Evolutionary conservation across 2,329 filamentous ascomycete species (phyloP).

Genomic region (Albifimbria verrucaria): DNA sequence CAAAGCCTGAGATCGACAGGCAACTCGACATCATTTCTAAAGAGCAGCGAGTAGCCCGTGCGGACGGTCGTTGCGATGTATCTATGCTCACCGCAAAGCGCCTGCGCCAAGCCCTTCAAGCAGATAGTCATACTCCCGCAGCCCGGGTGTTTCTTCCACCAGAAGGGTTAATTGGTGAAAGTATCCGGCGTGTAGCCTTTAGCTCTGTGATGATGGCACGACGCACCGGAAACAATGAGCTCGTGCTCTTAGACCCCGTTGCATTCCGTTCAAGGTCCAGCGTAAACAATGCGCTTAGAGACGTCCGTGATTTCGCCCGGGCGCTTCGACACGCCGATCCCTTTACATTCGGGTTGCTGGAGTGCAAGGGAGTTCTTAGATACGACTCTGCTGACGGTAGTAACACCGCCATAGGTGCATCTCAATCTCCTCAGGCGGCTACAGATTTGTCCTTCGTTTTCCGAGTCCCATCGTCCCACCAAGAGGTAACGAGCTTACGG

Average conservation of each 20-base stretch:
- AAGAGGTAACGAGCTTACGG: neutral
- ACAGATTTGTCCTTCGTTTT: neutral
- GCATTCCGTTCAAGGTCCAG: neutral
- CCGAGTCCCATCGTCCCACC: neutral
- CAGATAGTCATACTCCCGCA: neutral
- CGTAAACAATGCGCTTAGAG: neutral
- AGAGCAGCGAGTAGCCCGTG: neutral
- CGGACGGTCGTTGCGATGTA: neutral
- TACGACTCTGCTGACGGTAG: neutral
- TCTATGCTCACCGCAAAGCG: neutral
- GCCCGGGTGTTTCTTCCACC: neutral
- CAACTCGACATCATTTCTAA: neutral
- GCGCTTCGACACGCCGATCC: neutral
- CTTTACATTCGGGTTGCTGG: neutral
- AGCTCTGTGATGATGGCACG: too few relatives aligned
- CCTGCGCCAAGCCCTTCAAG: neutral
- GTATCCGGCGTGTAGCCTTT: too few relatives aligned
- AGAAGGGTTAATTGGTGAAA: too few relatives aligned
- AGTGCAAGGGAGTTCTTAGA: neutral
- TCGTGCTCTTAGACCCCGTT: neutral
- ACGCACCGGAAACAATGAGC: neutral
- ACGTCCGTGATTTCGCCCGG: neutral
- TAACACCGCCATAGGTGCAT: too few relatives aligned
- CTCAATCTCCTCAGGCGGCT: too few relatives aligned
- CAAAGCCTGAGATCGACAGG: constrained; percentile 5